Conservation (phyloP, 768 basidiomycete genomes). For the Gyrodon lividus region DNA sequence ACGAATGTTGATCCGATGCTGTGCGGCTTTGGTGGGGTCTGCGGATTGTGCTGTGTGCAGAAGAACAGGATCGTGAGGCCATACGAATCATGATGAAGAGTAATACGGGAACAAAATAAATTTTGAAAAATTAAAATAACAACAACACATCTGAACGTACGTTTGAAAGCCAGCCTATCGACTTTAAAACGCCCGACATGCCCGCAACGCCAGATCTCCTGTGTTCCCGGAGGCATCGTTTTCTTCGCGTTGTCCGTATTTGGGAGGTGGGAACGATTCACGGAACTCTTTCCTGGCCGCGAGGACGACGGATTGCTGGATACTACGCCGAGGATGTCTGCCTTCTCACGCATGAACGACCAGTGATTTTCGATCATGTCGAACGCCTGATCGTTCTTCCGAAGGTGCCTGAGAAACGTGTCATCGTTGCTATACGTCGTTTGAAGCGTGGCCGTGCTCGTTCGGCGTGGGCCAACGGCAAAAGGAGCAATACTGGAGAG, state of each 20-base stretch:
- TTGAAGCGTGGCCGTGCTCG: conserved; percentile 34
- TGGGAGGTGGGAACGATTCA: conserved; percentile 7
- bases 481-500: conserved; percentile 1
- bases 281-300: conserved; percentile 25
- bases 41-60: conserved; percentile 33
- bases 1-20: conserved; percentile 66
- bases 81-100: conserved; percentile 24
- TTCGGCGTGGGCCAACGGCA: conserved; percentile 18
- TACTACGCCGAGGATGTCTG: conserved; percentile 28
- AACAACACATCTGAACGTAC: conserved; percentile 31
- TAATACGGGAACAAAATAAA: too few species aligned
- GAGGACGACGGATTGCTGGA: conserved; percentile 20
- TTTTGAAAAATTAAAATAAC: too few species aligned
- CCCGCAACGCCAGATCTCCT: conserved; percentile 68
- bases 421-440: conserved; percentile 33
- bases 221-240: conserved; percentile 27
- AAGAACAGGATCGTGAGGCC: background rate
- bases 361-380: conserved; percentile 46
- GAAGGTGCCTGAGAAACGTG: conserved; percentile 38
- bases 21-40: conserved; percentile 56
- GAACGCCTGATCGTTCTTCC: conserved; percentile 43
- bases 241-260: conserved; percentile 15
- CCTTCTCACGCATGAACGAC: conserved; percentile 58
- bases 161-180: conserved; percentile 39
- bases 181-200: conserved; percentile 66